Conservation (phyloP, 1,284 basidiomycete genomes). For the Sanghuangporus weigelae region DNA sequence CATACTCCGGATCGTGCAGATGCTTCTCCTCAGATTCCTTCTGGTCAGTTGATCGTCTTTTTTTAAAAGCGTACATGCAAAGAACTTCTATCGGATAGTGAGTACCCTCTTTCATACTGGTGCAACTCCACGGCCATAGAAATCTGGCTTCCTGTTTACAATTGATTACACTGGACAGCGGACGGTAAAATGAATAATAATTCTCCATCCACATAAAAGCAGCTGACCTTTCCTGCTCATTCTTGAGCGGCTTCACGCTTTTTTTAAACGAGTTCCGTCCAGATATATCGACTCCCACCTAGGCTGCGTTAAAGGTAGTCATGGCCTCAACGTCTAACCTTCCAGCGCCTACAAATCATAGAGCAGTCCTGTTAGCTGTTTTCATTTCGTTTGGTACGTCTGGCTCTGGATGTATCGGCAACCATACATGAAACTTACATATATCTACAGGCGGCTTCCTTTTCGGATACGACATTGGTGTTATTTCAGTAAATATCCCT, state of each 20-base stretch:
- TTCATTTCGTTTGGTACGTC: slow-evolving; percentile 49
- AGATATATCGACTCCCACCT: neutral
- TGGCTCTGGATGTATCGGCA: neutral
- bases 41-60: neutral
- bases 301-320: neutral
- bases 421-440: slow-evolving; percentile 23
- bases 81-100: neutral
- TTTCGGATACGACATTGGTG: slow-evolving; percentile 69
- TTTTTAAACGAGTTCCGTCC: no score
- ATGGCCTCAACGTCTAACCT: neutral
- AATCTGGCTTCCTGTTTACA: neutral
- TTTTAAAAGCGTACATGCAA: neutral
- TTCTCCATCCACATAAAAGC: neutral
- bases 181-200: neutral
- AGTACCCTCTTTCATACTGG: neutral
- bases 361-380: slow-evolving; percentile 53
- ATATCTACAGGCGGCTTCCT: slow-evolving; percentile 32
- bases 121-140: neutral
- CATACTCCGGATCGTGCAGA: neutral
- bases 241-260: neutral
- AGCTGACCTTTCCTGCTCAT: neutral
- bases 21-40: neutral
- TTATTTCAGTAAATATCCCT: slow-evolving; percentile 43
- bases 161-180: neutral
- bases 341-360: slow-evolving; percentile 43